phyloP scores from a whole-genome alignment of 257 asterid species.

The Capsicum pubescens region DNA sequence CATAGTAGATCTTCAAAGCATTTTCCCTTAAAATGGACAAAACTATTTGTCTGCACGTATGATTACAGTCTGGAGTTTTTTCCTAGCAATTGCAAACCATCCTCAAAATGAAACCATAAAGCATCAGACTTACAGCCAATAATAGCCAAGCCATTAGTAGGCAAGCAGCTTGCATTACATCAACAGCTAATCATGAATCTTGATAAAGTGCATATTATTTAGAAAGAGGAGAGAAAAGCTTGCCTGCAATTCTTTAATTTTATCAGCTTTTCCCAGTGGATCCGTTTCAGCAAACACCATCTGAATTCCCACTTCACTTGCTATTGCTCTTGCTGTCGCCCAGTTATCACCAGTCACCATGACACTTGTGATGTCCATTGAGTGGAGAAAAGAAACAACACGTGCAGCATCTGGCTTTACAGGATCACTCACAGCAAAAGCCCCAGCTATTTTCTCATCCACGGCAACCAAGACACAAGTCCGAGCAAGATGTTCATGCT shows the following conservation, averaged over 20 bases:
- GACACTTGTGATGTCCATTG: conserved; percentile 80
- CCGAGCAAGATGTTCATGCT: conserved; percentile 84
- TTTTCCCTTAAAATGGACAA: neutral
- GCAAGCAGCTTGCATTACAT: neutral
- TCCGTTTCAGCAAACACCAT: conserved; percentile 93
- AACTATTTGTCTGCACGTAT: neutral
- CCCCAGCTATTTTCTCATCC: conserved; percentile 80
- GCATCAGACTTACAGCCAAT: neutral
- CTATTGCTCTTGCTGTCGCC: conserved; percentile 94
- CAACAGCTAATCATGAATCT: neutral
- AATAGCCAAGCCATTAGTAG: neutral
- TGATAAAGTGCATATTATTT: neutral
- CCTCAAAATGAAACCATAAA: conserved; percentile 20
- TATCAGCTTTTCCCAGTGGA: conserved; percentile 95
- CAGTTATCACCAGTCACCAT: conserved; percentile 99
- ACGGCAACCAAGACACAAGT: conserved; percentile 84
- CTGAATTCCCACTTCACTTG: conserved; percentile 78
- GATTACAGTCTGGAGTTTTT: neutral
- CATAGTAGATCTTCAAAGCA: neutral
- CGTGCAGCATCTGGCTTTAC: conserved; percentile 86
- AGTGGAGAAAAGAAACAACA: conserved; percentile 71
- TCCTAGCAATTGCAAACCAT: neutral
- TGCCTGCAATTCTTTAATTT: conserved; percentile 94
- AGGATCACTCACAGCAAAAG: conserved; percentile 90
- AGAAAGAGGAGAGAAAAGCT: conserved; percentile 26